Percentiles rank a stretch among this genome's conserved stretches.
phyloP scores from a whole-genome alignment of 2,329 filamentous ascomycete genomes.

The Penicillium sp. region DNA sequence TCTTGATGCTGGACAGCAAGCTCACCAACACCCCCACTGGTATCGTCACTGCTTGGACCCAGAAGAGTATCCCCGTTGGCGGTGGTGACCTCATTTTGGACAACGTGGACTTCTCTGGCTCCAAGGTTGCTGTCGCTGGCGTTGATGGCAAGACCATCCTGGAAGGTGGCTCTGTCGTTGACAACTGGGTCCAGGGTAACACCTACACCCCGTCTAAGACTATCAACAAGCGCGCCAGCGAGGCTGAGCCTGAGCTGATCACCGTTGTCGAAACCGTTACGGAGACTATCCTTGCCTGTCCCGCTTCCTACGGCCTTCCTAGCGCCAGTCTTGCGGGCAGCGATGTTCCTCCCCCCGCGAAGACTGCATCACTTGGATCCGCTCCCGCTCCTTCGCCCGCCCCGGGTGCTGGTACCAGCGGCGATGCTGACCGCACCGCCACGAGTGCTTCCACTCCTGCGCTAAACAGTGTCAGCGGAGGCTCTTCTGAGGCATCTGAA shows the following conservation, averaged over 20 bases:
- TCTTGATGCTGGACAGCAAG: slow-evolving; percentile 76
- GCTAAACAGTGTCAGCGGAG: slow-evolving; percentile 8
- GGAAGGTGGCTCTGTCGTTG: slow-evolving; percentile 65
- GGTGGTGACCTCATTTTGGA: slow-evolving; percentile 82
- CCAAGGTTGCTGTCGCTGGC: slow-evolving; percentile 64
- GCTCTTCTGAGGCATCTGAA: slow-evolving; percentile 1
- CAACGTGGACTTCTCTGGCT: slow-evolving; percentile 79
- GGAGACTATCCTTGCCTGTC: slow-evolving; percentile 27
- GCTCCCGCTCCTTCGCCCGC: slow-evolving; percentile 4
- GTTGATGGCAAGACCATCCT: slow-evolving; percentile 61
- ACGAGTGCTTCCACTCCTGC: slow-evolving; percentile 1
- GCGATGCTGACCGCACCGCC: neutral
- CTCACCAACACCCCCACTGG: slow-evolving; percentile 74
- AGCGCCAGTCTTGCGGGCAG: slow-evolving; percentile 7
- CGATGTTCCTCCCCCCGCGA: slow-evolving; percentile 1
- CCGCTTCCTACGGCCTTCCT: slow-evolving; percentile 6
- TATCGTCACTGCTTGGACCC: slow-evolving; percentile 71
- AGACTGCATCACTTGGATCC: neutral
- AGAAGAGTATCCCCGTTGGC: slow-evolving; percentile 60
- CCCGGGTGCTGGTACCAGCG: neutral
- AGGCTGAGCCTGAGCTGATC: slow-evolving; percentile 21
- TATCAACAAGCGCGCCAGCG: slow-evolving; percentile 27
- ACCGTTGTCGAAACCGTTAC: slow-evolving; percentile 27
- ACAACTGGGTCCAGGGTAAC: slow-evolving; percentile 76
- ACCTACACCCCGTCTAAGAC: slow-evolving; percentile 53